Evolutionary conservation across 2,329 filamentous ascomycete genomes (phyloP), one percentile per base, ranked within the genome.

Genomic region (Aspergillus ruber): DNA sequence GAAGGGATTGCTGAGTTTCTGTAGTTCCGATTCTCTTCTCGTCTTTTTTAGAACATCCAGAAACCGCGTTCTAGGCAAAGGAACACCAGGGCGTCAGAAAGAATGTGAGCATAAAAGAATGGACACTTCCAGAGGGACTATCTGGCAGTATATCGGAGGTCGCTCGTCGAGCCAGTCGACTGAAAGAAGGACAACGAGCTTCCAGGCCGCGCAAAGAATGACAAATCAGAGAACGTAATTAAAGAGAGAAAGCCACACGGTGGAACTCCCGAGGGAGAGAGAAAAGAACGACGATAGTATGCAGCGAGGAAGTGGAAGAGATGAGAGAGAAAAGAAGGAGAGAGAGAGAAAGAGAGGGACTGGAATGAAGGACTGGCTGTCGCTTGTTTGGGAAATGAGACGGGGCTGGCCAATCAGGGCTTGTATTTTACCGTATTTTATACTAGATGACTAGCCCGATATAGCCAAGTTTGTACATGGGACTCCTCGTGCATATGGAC

Each of bases 121-220:
- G 51, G 43, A 52, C 51, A 45, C 39, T 47, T 50, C 17, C 48
- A 51, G 10, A 10, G 25, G 10, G 9, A 12, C 25, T 49, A 54
- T 49, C 56, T 51, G 52, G 52, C 42, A 39, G 43, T 53, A 49
- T 29, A 56, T 57, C 50, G 57, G 61, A 36, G 33, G 17, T 9
- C 33, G 17, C n/a, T 29, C 17, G 33, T 36, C n/a, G 33, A n/a
- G 13, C 33, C 15, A 35, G 33, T 35, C 33, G 33, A 39, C 17
- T 59, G 63, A 67, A 66, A 53, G 64, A 67, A 61, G 59, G 62
- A 61, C 62, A 58, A 64, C 63, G 60, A 63, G 62, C 58, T 58
- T 59, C 64, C 58, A 60, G 57, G 59, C 57, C 52, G 53, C 55
- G 54, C 10, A 42, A 52, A 44, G 47, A 47, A 25, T n/a, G 48